A percentile compares a stretch with the other conserved stretches of the same genome.
Evolutionary conservation across 2,329 filamentous ascomycete species (phyloP).

Genomic region (Ophiosphaerella herpotricha): DNA sequence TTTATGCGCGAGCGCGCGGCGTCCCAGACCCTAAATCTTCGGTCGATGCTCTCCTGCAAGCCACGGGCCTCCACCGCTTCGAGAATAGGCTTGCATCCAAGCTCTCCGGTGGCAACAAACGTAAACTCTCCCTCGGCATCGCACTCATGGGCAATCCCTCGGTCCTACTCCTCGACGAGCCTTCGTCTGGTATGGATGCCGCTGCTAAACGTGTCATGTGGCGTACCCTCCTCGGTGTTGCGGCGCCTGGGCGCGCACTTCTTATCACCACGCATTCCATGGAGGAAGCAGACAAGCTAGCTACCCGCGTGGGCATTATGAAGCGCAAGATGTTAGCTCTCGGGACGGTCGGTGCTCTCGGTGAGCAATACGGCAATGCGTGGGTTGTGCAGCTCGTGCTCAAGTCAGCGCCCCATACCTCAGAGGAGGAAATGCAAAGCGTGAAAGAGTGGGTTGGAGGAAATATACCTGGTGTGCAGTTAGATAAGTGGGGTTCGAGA

Average conservation of each 20-base stretch:
- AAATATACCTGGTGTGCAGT: constrained; percentile 66
- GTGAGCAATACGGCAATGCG: constrained; percentile 75
- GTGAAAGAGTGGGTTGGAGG: constrained; percentile 69
- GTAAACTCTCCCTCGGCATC: constrained; percentile 88
- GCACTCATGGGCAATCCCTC: constrained; percentile 90
- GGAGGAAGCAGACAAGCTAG: constrained; percentile 92
- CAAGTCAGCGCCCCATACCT: constrained; percentile 73
- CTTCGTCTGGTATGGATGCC: constrained; percentile 85
- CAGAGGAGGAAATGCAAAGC: constrained; percentile 66
- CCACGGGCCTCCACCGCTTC: constrained; percentile 77
- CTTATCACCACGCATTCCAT: constrained; percentile 91
- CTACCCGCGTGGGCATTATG: constrained; percentile 82
- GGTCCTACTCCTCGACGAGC: constrained; percentile 87
- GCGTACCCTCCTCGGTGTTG: constrained; percentile 76
- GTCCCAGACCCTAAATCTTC: constrained; percentile 77
- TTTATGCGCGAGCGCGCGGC: constrained; percentile 85
- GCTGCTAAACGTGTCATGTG: constrained; percentile 93
- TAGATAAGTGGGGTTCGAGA: constrained; percentile 64
- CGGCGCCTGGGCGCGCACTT: constrained; percentile 73
- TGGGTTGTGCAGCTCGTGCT: constrained; percentile 84
- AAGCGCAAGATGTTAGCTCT: constrained; percentile 83
- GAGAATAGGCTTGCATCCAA: constrained; percentile 74
- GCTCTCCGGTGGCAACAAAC: constrained; percentile 87
- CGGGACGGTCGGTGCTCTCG: constrained; percentile 73
- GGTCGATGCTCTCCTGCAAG: constrained; percentile 75